A percentile compares a stretch with the other conserved stretches of the same genome.
Conservation (phyloP, 257 asterid genomes). For the Solanum phureja region DNA sequence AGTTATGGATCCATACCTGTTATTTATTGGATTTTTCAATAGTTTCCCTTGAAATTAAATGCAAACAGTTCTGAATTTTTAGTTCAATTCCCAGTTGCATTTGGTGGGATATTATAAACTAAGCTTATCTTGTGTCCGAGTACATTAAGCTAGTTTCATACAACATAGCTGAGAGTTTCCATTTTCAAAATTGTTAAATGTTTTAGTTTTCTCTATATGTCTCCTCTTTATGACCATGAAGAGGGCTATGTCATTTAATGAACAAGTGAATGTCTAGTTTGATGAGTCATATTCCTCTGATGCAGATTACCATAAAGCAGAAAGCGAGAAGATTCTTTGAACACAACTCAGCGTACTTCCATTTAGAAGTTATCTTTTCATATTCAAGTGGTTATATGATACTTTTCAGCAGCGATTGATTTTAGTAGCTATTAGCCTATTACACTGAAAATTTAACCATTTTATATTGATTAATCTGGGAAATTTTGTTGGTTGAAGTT, state of each 20-base stretch:
- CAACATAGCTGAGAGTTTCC: too few relatives aligned
- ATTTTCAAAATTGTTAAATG: too few relatives aligned
- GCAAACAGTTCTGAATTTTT: background rate
- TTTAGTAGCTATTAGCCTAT: too few relatives aligned
- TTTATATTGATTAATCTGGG: background rate
- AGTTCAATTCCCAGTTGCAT: background rate
- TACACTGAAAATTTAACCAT: background rate
- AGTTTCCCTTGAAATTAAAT: background rate
- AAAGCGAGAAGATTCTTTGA: background rate
- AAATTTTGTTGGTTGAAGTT: background rate
- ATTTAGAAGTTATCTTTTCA: background rate
- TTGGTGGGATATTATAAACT: background rate
- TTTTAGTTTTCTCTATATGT: background rate
- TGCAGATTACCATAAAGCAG: constrained; percentile 17
- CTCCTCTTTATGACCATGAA: constrained; percentile 9
- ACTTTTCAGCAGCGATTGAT: too few relatives aligned
- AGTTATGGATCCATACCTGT: too few relatives aligned
- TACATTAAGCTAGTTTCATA: too few relatives aligned
- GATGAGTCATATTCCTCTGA: constrained; percentile 43
- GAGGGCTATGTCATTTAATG: constrained; percentile 19
- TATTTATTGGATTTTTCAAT: background rate
- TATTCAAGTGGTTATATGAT: background rate
- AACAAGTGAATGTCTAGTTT: constrained; percentile 49
- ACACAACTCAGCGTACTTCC: background rate
- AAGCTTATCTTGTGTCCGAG: background rate